Percentiles rank a stretch among this genome's conserved stretches.
These are phyloP conservation scores for Daldinia sp. DNA, from an alignment of 2,329 filamentous ascomycete species.

Conservation along the genomic window DNA sequence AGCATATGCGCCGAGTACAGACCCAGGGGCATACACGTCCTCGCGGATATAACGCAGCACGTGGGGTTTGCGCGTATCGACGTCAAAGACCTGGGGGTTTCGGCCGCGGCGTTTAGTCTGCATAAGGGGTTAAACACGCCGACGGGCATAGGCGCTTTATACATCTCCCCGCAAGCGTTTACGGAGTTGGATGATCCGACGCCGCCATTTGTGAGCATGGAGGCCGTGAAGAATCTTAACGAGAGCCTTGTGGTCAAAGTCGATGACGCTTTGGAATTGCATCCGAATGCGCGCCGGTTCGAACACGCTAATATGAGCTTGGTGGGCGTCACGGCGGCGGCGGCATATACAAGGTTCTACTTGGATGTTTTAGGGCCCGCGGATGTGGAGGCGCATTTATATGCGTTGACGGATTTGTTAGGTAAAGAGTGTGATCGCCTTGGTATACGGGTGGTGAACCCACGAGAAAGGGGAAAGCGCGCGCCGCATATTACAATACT, in stretches of 20 bases:
- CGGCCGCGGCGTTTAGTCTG: constrained; percentile 51
- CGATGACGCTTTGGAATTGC: constrained; percentile 37
- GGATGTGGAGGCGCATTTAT: constrained; percentile 48
- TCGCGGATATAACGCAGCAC: constrained; percentile 52
- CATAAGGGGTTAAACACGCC: constrained; percentile 54
- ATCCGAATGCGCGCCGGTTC: constrained; percentile 47
- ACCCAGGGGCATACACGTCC: constrained; percentile 49
- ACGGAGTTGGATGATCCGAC: constrained; percentile 36
- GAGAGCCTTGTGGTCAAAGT: constrained; percentile 42
- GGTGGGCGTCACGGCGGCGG: constrained; percentile 43
- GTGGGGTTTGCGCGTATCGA: constrained; percentile 52
- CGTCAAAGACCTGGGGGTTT: constrained; percentile 44
- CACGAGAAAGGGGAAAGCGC: constrained; percentile 35
- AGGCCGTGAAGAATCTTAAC: constrained; percentile 40
- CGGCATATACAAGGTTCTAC: constrained; percentile 47
- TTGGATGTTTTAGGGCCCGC: constrained; percentile 44
- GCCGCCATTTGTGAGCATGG: constrained; percentile 49
- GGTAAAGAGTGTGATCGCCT: constrained; percentile 37
- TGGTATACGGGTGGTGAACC: constrained; percentile 45
- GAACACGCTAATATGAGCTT: constrained; percentile 51
- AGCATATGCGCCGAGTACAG: constrained; percentile 47
- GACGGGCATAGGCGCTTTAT: constrained; percentile 49
- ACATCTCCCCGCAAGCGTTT: constrained; percentile 47
- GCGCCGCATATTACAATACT: constrained; percentile 52
- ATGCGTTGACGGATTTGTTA: constrained; percentile 44